Evolutionary conservation across 2,329 filamentous ascomycete genomes (phyloP), one percentile per base, ranked within the genome.

Genomic region (Didymella keratinophila): DNA sequence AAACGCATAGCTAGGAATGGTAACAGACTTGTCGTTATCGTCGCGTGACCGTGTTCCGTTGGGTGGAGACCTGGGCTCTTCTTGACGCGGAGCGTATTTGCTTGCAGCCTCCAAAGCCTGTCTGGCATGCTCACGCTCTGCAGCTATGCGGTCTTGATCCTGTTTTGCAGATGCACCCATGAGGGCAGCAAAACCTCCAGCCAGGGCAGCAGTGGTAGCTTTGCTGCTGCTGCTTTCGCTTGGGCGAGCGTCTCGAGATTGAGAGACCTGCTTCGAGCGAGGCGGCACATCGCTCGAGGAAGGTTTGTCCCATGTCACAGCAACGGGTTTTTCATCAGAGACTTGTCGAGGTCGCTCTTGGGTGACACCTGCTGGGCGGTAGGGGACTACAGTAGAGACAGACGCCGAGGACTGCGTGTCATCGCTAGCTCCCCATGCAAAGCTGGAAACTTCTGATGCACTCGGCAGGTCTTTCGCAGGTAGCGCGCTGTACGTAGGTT

Each of bases 161-260:
- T 75, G 72, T 52, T 68, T 71, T 56, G 70, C 69, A 7, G 72
- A 61, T 37, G 67, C 67, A 41, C 69, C 71, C 51, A 75, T 64
- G 10, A 77, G 64, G 25, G 67, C 69, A 52, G 71, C 71, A 37
- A 78, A 76, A 8, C 72, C 75, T 43, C 71, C 72, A 20, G 71
- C 65, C 58, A 72, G 60, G 25, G 69, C 68, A 27, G 66, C 69
- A 45, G 65, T 68, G 8, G 64, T 58, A 32, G 59, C 49, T 52
- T 65, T 68, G 34, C 46, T 61, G 54, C 27, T 64, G 23, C 60
- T 67, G 41, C 60, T 65, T 12, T 61, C 61, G 11, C 52, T 25
- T 27, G 41, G 6, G 1, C 21, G 41, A 27, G 8, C 34, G 16
- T 56, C 61, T 57, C 36, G 58, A 50, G 34, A 60, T 21, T 28